Base-by-base conservation (phyloP, 805 yeast species). In the Aciculoconidium aculeatum region DNA sequence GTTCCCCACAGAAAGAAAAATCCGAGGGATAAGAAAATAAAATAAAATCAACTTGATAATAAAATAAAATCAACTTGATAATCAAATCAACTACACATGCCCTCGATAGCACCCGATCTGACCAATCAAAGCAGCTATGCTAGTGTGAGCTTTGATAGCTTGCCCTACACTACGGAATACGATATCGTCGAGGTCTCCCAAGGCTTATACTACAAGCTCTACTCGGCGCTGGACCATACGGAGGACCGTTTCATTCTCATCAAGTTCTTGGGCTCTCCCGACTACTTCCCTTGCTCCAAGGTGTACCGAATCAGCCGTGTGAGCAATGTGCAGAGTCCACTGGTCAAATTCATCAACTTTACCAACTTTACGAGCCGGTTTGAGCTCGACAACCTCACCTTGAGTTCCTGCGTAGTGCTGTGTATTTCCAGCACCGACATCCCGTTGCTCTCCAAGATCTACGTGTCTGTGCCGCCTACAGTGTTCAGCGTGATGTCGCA, bases 381-480 rank as follows among this genome's bases (percentile, higher is more conserved):
- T 43, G 25, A 30, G 10, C 29, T 29, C 21, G 39, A 35, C 21
- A 33, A 40, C 10, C 27, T 40, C 11, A 72, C 77, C 1, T 39
- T 73, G 14, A 61, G 59, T 17, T 40, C 47, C 3, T 62, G 69
- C 16, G 39, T 59, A 4, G 41, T 71, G 6, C 61, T 51, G 23
- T 50, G 64, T 2, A 49, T 70, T 11, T 50, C 45, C 12, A 15
- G 41, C 4, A 31, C 43, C 1, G 40, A 44, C 5, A 59, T 79
- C 15, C 58, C 62, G 0, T 43, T 51, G 7, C 57, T 77, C 8
- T 39, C 69, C 3, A 55, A 61, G 5, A 59, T 72, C 5, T 74
- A 73, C 4, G 55, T 59, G 1, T 63, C 66, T 7, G 66, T 72
- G 5, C 81, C 77, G 15, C 45, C 47, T 5, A 49, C 60, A 11